Conservation (phyloP, 768 basidiomycete species). For the Amanita pseudoporphyria region DNA sequence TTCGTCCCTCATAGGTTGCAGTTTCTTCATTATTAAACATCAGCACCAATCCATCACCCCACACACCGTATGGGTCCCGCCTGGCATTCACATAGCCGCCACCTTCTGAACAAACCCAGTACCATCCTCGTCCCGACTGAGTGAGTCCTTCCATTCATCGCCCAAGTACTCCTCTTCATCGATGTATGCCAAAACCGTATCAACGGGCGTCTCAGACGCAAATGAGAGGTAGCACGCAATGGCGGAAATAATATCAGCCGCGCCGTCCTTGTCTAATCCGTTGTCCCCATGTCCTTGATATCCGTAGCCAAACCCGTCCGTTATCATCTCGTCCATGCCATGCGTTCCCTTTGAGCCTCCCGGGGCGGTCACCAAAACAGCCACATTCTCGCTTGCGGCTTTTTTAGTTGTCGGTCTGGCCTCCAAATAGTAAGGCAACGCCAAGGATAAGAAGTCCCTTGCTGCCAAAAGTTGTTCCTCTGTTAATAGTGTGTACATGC, state of each 20-base stretch:
- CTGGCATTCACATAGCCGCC: conserved; percentile 3
- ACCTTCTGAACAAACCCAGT: conserved; percentile 12
- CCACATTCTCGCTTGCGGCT: conserved; percentile 9
- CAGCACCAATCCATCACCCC: background rate
- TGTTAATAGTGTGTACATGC: conserved; percentile 16
- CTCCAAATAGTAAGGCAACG: conserved; percentile 24
- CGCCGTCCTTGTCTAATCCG: conserved; percentile 4
- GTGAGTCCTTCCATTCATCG: conserved; percentile 14
- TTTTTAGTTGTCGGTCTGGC: conserved; percentile 10
- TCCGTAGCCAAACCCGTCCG: background rate
- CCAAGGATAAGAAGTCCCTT: conserved; percentile 33
- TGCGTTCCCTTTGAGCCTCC: background rate
- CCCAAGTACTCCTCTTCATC: conserved; percentile 14
- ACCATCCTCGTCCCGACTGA: conserved; percentile 12
- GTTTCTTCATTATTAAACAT: background rate
- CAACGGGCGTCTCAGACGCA: conserved; percentile 13
- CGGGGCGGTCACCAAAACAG: conserved; percentile 17
- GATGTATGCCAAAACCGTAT: conserved; percentile 14
- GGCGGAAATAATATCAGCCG: conserved; percentile 18
- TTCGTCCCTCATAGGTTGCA: conserved; percentile 4
- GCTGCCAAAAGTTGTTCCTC: conserved; percentile 27
- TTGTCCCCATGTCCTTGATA: background rate
- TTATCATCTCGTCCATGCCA: too few species aligned
- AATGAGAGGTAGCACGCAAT: conserved; percentile 17
- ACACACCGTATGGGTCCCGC: background rate